Evolutionary conservation across 805 yeast species (phyloP).

Genomic region (Candida maris): DNA sequence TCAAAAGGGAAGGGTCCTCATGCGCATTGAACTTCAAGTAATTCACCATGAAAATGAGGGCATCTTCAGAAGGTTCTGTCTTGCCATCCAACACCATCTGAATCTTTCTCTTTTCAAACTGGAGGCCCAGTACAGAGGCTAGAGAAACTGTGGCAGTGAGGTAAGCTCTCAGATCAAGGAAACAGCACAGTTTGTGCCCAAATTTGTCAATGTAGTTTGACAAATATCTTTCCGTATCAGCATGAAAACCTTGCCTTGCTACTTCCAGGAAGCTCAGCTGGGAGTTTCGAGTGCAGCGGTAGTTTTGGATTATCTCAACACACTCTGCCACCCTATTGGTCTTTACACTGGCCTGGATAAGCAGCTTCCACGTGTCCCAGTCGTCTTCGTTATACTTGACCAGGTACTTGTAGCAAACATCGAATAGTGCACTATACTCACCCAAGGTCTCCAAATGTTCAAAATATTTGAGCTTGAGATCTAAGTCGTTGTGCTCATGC

Average conservation of each 20-base stretch:
- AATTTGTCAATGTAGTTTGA: conserved; percentile 41
- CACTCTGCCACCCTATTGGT: conserved; percentile 35
- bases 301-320: conserved; percentile 26
- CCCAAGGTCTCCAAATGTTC: conserved; percentile 41
- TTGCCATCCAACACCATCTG: conserved; percentile 7
- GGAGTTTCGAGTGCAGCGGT: conserved; percentile 50
- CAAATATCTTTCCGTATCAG: conserved; percentile 29
- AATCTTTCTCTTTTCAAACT: conserved; percentile 10
- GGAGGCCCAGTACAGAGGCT: conserved; percentile 7
- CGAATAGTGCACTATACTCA: conserved; percentile 42
- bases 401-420: conserved; percentile 40
- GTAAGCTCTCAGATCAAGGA: conserved; percentile 50
- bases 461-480: conserved; percentile 53
- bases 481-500: conserved; percentile 49
- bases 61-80: conserved; percentile 18
- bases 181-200: conserved; percentile 62
- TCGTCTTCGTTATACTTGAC: conserved; percentile 59
- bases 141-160: conserved; percentile 6
- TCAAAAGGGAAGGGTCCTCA: conserved; percentile 23
- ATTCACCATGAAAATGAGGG: conserved; percentile 28
- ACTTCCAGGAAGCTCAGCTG: conserved; percentile 50
- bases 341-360: conserved; percentile 43
- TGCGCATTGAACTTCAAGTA: conserved; percentile 43
- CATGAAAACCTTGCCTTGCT: conserved; percentile 19
- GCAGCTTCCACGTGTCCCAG: conserved; percentile 67